Conservation (phyloP, 2,329 filamentous ascomycete species). For the Chalaropsis thielavioides region DNA sequence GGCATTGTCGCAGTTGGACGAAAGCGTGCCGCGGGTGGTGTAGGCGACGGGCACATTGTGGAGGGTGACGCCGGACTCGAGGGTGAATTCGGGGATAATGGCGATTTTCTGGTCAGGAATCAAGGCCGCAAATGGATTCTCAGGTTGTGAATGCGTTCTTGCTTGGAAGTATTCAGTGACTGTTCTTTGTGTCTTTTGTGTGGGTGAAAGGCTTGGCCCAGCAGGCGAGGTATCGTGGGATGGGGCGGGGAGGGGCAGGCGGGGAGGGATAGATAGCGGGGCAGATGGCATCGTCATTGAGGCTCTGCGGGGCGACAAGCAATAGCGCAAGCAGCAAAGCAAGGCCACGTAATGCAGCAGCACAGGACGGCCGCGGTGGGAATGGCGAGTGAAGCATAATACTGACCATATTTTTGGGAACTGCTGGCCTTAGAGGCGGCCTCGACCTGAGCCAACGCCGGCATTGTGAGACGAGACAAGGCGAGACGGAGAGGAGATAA, state of each 20-base stretch:
- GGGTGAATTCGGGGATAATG: constrained; percentile 73
- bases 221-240: not conserved
- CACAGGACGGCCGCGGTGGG: too few species aligned
- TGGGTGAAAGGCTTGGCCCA: not conserved
- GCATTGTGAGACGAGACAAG: constrained; percentile 7
- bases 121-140: constrained; percentile 78
- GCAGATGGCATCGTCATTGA: not conserved
- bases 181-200: constrained; percentile 25
- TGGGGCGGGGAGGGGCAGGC: not conserved
- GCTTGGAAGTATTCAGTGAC: constrained; percentile 52
- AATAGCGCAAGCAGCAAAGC: not conserved
- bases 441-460: constrained; percentile 3
- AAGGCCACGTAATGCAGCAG: not conserved
- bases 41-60: constrained; percentile 60
- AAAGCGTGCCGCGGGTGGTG: constrained; percentile 48
- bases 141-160: constrained; percentile 56
- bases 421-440: constrained; percentile 2
- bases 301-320: not conserved
- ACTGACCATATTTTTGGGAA: constrained; percentile 21
- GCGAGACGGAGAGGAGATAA: not conserved
- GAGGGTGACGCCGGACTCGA: constrained; percentile 80
- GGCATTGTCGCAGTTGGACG: constrained; percentile 45
- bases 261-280: not conserved
- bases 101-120: constrained; percentile 82
- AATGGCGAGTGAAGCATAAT: not conserved